Base-by-base conservation (phyloP, 345 rosid genomes). In the Litchi chinensis region DNA sequence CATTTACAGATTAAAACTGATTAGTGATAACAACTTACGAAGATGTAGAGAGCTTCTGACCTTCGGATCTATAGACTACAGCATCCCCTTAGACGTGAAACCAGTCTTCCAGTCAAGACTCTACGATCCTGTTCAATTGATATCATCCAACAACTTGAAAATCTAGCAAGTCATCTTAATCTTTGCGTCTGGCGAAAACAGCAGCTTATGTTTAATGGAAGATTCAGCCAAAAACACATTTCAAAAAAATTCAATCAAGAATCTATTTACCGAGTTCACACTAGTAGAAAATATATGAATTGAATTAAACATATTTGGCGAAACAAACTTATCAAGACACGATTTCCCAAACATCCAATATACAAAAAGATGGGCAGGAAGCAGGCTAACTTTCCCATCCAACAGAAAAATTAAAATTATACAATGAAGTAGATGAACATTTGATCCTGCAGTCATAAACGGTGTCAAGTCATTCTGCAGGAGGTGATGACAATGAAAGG, bases 401-500 rank as follows among this genome's bases (percentile, higher is more conserved):
- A 71, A 65, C 79, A 60, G 32, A 65, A 57, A 78, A 71, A 59
- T 76, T 60, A 54, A 71, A 74, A 82, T 81, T 82, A 68, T 86
- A 87, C 82, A 75, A 48, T 40, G 75, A 81, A 75, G 59, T 41
- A 44, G 73, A 52, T 56, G 46, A 59, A 73, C 65, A 46, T 39
- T 28, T 60, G 65, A 46, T 67, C 73, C 74, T 28, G 67, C 64
- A 56, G 67, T 32, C 24, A 10, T 68, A n/a, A 3, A 13, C 22
- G 22, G 50, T n/a, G 40, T 68, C 63, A 43, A 74, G 48, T 79
- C 83, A 88, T 56, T 86, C 77, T 10, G 80, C 39, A 2, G 89
- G 63, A 0, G 90, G 90, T 9, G 90, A 91, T 63, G 98, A 83
- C 80, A 90, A 63, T 6, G 89, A 80, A 68, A 91, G 83, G 81